Conservation (phyloP, 192 early-diverging fungal genomes). For the Piromyces sp. region DNA sequence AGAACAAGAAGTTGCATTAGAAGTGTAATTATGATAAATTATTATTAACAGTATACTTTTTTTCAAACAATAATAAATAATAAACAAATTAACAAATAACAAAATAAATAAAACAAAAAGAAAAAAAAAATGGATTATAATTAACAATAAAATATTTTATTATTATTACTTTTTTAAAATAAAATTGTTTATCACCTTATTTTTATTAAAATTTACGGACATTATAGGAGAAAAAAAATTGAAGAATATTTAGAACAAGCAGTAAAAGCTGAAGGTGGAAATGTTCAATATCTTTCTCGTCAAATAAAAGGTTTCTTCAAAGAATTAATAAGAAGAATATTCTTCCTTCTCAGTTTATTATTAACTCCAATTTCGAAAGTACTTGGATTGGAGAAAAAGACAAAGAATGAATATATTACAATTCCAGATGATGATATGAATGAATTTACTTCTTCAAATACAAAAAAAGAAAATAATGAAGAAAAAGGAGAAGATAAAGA, state of each 20-base stretch:
- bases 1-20: not conserved
- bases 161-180: too few relatives aligned
- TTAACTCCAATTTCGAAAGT: not conserved
- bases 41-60: too few relatives aligned
- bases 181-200: too few relatives aligned
- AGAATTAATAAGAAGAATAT: not conserved
- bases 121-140: too few relatives aligned
- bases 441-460: not conserved
- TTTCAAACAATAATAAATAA: too few relatives aligned
- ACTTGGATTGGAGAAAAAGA: not conserved
- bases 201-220: too few relatives aligned
- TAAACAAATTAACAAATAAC: too few relatives aligned
- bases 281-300: not conserved
- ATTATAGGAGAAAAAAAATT: not conserved
- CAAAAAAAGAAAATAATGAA: not conserved
- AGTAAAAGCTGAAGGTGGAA: not conserved
- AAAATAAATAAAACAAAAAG: too few relatives aligned
- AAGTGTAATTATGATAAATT: not conserved
- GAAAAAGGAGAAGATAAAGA: not conserved
- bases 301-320: not conserved
- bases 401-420: not conserved
- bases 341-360: not conserved
- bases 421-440: not conserved
- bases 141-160: too few relatives aligned
- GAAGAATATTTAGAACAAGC: not conserved